Conservation (phyloP, 345 rosid genomes). For the Moricandia moricandioides region DNA sequence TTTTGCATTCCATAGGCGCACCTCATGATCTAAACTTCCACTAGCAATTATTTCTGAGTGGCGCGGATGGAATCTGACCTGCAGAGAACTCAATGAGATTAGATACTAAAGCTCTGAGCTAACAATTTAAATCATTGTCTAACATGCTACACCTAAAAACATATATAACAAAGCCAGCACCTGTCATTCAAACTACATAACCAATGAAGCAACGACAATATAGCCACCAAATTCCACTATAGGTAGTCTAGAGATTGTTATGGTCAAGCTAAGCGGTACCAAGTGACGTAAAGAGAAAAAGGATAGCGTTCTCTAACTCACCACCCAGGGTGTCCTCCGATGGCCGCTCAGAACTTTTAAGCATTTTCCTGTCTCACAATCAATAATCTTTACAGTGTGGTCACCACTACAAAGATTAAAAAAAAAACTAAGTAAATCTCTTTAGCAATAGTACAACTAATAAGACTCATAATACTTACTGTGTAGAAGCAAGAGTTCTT, state of each 20-base stretch:
- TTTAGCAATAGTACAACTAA: conserved; percentile 9
- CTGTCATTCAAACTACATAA: conserved; percentile 10
- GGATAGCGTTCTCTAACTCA: conserved; percentile 42
- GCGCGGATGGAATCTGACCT: conserved; percentile 81
- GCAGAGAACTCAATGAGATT: conserved; percentile 33
- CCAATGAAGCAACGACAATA: conserved; percentile 2
- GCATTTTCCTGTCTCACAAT: conserved; percentile 86
- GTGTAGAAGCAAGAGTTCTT: conserved; percentile 84
- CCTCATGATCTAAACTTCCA: conserved; percentile 85
- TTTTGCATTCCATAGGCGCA: conserved; percentile 76
- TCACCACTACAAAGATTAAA: conserved; percentile 64
- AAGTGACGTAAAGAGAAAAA: background rate
- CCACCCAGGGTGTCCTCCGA: conserved; percentile 99
- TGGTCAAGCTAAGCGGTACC: background rate
- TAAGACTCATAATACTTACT: conserved; percentile 43
- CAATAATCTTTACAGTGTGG: conserved; percentile 92
- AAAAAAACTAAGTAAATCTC: background rate
- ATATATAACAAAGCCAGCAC: conserved; percentile 18
- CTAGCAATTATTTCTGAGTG: conserved; percentile 74
- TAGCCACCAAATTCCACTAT: background rate
- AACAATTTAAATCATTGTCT: background rate
- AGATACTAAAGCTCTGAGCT: background rate
- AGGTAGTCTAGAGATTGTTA: background rate
- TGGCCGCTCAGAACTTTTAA: conserved; percentile 91
- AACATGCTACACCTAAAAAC: background rate